These are phyloP conservation scores for Alternaria tenuissima DNA, from an alignment of 2,329 filamentous ascomycete species.

Conservation along the genomic window DNA sequence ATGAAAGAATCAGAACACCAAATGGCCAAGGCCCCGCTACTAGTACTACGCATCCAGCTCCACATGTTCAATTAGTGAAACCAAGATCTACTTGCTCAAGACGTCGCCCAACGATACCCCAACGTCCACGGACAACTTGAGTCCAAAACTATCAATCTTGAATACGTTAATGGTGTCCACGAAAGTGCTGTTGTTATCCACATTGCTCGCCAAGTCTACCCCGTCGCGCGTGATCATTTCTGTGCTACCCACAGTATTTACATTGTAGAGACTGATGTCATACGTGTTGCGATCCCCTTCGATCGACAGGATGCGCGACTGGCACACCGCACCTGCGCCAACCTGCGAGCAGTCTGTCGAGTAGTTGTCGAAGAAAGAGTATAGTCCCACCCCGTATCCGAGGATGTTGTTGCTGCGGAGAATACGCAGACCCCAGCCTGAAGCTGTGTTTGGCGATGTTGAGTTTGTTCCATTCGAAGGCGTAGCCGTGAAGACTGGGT, in stretches of 20 bases:
- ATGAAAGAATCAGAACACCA: not conserved
- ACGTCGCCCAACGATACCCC: not conserved
- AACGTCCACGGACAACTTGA: not conserved
- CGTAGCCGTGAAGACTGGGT: conserved; percentile 69
- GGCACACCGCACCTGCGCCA: conserved; percentile 52
- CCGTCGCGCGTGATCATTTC: conserved; percentile 58
- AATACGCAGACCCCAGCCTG: conserved; percentile 71
- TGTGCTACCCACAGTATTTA: conserved; percentile 58
- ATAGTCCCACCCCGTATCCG: conserved; percentile 71
- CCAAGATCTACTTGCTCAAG: not conserved
- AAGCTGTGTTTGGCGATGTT: conserved; percentile 44
- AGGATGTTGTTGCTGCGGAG: conserved; percentile 64
- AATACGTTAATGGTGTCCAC: conserved; percentile 48
- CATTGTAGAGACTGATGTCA: conserved; percentile 55
- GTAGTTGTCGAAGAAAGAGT: conserved; percentile 74
- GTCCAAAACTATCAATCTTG: conserved; percentile 29
- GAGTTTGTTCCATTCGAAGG: conserved; percentile 8
- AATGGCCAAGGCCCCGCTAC: not conserved
- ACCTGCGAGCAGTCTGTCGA: conserved; percentile 46
- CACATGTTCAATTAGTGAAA: not conserved
- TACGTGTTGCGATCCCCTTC: conserved; percentile 49
- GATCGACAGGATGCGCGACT: conserved; percentile 59
- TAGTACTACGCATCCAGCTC: not conserved
- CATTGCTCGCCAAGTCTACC: conserved; percentile 53
- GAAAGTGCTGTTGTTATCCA: conserved; percentile 59